These are phyloP conservation scores for Hanseniaspora guilliermondii DNA, from an alignment of 805 yeast species.

Conservation along the genomic window DNA sequence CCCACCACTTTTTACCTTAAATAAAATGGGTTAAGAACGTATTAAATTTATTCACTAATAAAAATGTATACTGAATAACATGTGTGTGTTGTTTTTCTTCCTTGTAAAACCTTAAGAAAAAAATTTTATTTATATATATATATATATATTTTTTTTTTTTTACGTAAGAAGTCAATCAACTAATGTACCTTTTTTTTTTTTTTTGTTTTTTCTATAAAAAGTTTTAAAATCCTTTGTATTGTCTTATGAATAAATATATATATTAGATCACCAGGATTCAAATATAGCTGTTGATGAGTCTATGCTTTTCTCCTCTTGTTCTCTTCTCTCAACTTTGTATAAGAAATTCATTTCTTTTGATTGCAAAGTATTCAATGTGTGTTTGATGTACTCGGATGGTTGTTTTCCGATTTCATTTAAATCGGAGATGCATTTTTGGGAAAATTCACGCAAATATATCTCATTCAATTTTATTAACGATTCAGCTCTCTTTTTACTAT, in stretches of 20 bases:
- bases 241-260: too few relatives aligned
- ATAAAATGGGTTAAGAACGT: too few relatives aligned
- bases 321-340: neutral
- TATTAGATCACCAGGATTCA: neutral
- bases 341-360: neutral
- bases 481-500: conserved; percentile 9
- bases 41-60: too few relatives aligned
- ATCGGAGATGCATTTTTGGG: neutral
- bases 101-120: too few relatives aligned
- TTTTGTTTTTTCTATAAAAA: neutral
- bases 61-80: too few relatives aligned
- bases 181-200: neutral
- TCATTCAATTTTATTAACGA: conserved; percentile 12
- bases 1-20: too few relatives aligned
- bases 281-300: neutral
- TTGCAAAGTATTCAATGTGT: neutral
- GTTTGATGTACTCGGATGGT: neutral
- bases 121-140: too few relatives aligned
- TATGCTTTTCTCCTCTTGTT: neutral
- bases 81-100: too few relatives aligned
- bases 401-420: neutral
- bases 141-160: too few relatives aligned
- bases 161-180: too few relatives aligned
- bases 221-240: neutral
- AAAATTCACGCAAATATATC: conserved; percentile 13